Percentiles rank a stretch among this genome's conserved stretches.
These are phyloP conservation scores for Rhinocladiella similis DNA, from an alignment of 2,329 filamentous ascomycete genomes.

Conservation along the genomic window DNA sequence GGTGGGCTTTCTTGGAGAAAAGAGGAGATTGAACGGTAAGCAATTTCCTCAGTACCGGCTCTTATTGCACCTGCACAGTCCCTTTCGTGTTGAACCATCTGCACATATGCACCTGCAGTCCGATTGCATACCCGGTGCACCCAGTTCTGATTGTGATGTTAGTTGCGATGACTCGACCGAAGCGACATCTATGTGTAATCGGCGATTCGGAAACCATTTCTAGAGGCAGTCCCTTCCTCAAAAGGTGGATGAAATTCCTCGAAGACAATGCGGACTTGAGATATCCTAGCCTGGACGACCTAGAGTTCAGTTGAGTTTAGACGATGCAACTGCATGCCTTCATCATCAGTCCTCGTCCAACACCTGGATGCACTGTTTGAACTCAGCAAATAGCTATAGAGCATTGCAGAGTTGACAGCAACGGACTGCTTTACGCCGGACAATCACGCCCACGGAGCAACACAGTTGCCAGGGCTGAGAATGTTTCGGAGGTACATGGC, in stretches of 20 bases:
- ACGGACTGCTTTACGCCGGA: neutral
- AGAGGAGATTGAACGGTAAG: constrained; percentile 86
- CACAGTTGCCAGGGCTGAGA: neutral
- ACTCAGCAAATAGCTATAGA: neutral
- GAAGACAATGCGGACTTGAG: constrained; percentile 88
- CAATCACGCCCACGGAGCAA: neutral
- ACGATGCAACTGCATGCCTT: neutral
- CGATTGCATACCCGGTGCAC: neutral
- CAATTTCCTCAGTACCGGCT: constrained; percentile 20
- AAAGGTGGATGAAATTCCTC: constrained; percentile 85
- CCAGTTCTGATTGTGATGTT: constrained; percentile 19
- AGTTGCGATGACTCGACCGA: constrained; percentile 97
- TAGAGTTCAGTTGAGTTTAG: constrained; percentile 27
- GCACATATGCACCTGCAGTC: constrained; percentile 30
- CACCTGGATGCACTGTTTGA: neutral
- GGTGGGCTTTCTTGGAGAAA: constrained; percentile 91
- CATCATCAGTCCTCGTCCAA: neutral
- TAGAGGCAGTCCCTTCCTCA: constrained; percentile 83
- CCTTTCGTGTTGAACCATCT: constrained; percentile 1
- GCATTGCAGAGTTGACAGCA: neutral
- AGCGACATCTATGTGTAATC: constrained; percentile 83
- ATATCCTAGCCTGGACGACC: constrained; percentile 69
- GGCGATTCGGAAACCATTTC: constrained; percentile 93
- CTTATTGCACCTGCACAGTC: constrained; percentile 4
- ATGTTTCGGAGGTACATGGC: neutral